phyloP scores from a whole-genome alignment of 805 yeast genomes.

The Suhomyces prunicola region DNA sequence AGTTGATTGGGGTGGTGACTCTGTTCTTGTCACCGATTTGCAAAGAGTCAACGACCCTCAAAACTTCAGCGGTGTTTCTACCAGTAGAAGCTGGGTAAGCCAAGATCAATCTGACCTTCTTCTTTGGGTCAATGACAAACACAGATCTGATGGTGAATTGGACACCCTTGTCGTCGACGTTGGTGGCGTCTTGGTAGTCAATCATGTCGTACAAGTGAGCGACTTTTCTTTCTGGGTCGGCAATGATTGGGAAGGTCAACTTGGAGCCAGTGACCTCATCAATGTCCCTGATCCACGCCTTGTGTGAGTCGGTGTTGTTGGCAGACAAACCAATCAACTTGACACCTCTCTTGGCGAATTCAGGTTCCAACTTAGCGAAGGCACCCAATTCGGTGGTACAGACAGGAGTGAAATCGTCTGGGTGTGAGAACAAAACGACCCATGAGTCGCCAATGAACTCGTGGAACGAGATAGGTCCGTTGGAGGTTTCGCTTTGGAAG shows the following conservation, averaged over 20 bases:
- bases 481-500: slow-evolving; percentile 78
- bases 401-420: slow-evolving; percentile 95
- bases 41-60: slow-evolving; percentile 85
- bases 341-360: slow-evolving; percentile 78
- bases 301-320: slow-evolving; percentile 75
- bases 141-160: slow-evolving; percentile 91
- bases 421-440: slow-evolving; percentile 89
- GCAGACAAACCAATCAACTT: slow-evolving; percentile 90
- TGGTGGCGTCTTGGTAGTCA: slow-evolving; percentile 78
- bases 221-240: slow-evolving; percentile 81
- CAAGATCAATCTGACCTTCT: slow-evolving; percentile 82
- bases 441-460: slow-evolving; percentile 81
- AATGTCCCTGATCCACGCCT: slow-evolving; percentile 86
- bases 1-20: slow-evolving; percentile 87
- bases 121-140: slow-evolving; percentile 84
- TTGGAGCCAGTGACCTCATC: slow-evolving; percentile 78
- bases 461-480: slow-evolving; percentile 83
- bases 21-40: slow-evolving; percentile 82
- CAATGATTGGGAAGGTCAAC: slow-evolving; percentile 86
- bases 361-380: slow-evolving; percentile 84
- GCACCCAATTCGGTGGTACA: slow-evolving; percentile 97
- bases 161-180: slow-evolving; percentile 61
- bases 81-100: slow-evolving; percentile 94
- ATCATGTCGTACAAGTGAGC: slow-evolving; percentile 85
- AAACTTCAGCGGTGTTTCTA: slow-evolving; percentile 88